A percentile compares a stretch with the other conserved stretches of the same genome.
phyloP scores from a whole-genome alignment of 1,284 basidiomycete species.

The Coriolopsis trogii region DNA sequence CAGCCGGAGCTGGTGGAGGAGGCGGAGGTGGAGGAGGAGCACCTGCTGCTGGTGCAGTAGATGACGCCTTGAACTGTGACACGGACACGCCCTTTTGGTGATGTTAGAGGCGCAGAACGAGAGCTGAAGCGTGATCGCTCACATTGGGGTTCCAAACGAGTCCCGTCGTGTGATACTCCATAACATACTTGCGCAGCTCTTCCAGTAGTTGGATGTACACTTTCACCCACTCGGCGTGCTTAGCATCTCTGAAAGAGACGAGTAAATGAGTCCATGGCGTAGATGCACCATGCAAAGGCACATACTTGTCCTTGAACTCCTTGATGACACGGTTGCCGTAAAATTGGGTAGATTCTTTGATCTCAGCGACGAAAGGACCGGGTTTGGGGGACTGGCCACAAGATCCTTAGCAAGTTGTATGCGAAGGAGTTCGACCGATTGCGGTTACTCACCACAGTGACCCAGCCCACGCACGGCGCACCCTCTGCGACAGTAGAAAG shows the following conservation, averaged over 20 bases:
- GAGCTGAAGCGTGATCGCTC: conserved; percentile 17
- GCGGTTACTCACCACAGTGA: conserved; percentile 68
- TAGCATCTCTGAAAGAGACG: conserved; percentile 86
- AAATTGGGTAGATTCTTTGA: conserved; percentile 89
- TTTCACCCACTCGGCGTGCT: conserved; percentile 89
- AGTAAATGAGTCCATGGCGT: too few species aligned
- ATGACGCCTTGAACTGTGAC: conserved; percentile 51
- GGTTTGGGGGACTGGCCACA: conserved; percentile 83
- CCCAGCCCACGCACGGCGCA: conserved; percentile 89
- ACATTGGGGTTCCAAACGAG: conserved; percentile 90
- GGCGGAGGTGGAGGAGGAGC: conserved; percentile 51
- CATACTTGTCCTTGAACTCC: conserved; percentile 91
- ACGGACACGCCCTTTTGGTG: conserved; percentile 64
- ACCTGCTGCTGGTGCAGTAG: conserved; percentile 35
- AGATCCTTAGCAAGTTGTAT: too few species aligned
- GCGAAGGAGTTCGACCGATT: not conserved
- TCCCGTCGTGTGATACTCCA: conserved; percentile 88
- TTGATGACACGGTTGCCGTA: conserved; percentile 93
- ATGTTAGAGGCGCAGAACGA: not conserved
- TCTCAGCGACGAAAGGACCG: conserved; percentile 80
- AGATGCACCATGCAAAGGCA: not conserved
- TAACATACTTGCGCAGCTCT: conserved; percentile 81
- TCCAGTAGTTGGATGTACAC: conserved; percentile 77
- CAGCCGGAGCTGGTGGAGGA: conserved; percentile 57
- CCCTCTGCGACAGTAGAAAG: conserved; percentile 85